Percentiles rank a stretch among this genome's conserved stretches.
phyloP scores from a whole-genome alignment of 352 stramenopile genomes.

The Phytophthora agathidicida region DNA sequence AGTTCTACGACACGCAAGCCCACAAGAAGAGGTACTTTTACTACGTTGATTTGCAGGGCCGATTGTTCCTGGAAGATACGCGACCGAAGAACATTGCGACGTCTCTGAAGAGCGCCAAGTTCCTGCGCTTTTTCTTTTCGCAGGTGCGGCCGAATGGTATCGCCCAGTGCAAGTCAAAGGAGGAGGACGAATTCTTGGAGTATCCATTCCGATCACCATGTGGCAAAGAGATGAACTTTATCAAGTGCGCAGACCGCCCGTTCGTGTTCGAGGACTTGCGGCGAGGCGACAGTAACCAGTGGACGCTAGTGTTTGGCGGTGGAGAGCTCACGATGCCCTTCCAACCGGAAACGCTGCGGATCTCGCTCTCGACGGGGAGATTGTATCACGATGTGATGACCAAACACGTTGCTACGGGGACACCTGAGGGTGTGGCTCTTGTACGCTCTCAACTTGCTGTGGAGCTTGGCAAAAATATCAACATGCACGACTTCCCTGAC shows the following conservation, averaged over 20 bases:
- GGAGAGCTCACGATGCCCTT: conserved; percentile 64
- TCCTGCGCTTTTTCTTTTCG: conserved; percentile 84
- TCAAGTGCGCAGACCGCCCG: conserved; percentile 83
- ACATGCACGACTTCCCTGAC: conserved; percentile 48
- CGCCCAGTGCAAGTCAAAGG: conserved; percentile 11
- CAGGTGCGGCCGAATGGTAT: conserved; percentile 55
- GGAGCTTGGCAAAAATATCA: conserved; percentile 64
- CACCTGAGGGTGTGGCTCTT: conserved; percentile 47
- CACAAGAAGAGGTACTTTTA: conserved; percentile 81
- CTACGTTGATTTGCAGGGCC: conserved; percentile 84
- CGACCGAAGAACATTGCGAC: conserved; percentile 87
- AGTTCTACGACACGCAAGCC: conserved; percentile 76
- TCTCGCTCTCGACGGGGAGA: conserved; percentile 69
- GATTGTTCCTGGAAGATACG: conserved; percentile 81
- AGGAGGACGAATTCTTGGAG: conserved; percentile 56
- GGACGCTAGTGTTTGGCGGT: conserved; percentile 63
- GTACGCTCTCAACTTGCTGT: conserved; percentile 79
- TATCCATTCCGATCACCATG: conserved; percentile 79
- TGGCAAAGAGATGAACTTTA: conserved; percentile 88
- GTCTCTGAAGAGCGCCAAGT: conserved; percentile 83
- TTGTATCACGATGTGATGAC: conserved; percentile 75
- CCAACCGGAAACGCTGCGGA: conserved; percentile 52
- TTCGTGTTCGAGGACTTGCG: conserved; percentile 78
- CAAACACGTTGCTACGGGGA: conserved; percentile 46
- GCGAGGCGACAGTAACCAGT: conserved; percentile 24